These are phyloP conservation scores for Chenopodium formosanum DNA, from an alignment of 148 eudicot species.

Conservation along the genomic window DNA sequence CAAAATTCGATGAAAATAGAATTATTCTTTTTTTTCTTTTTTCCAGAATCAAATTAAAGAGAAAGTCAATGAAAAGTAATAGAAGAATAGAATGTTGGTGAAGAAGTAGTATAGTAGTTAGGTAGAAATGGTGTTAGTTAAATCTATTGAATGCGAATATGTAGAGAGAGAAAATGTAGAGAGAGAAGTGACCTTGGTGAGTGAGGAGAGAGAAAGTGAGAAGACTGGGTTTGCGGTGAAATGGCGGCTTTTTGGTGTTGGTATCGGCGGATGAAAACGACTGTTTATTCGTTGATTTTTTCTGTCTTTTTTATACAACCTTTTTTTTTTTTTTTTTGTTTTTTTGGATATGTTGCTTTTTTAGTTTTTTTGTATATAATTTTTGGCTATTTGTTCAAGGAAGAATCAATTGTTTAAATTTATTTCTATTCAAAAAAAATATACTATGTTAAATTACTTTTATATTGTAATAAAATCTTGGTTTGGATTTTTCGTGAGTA, in stretches of 20 bases:
- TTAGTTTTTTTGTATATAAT: too few relatives aligned
- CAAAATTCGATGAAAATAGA: neutral
- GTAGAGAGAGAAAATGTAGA: neutral
- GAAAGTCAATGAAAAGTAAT: neutral
- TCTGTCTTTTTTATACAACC: neutral
- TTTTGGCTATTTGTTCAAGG: too few relatives aligned
- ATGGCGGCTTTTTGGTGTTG: neutral
- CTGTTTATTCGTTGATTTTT: neutral
- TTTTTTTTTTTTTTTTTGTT: neutral
- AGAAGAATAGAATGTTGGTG: neutral
- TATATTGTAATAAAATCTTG: too few relatives aligned
- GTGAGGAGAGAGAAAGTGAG: conserved; percentile 1
- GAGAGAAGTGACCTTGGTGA: conserved; percentile 1
- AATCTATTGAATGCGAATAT: neutral
- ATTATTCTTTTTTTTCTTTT: too few relatives aligned
- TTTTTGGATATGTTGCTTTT: neutral
- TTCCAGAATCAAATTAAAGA: neutral
- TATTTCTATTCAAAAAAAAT: too few relatives aligned
- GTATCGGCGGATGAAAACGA: conserved; percentile 1
- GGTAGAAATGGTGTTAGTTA: neutral
- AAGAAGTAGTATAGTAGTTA: neutral
- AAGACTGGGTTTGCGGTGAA: neutral
- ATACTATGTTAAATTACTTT: too few relatives aligned
- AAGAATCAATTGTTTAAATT: too few relatives aligned
- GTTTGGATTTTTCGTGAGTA: too few relatives aligned